Base-by-base conservation (phyloP, 768 basidiomycete genomes). In the Jaapia argillacea region DNA sequence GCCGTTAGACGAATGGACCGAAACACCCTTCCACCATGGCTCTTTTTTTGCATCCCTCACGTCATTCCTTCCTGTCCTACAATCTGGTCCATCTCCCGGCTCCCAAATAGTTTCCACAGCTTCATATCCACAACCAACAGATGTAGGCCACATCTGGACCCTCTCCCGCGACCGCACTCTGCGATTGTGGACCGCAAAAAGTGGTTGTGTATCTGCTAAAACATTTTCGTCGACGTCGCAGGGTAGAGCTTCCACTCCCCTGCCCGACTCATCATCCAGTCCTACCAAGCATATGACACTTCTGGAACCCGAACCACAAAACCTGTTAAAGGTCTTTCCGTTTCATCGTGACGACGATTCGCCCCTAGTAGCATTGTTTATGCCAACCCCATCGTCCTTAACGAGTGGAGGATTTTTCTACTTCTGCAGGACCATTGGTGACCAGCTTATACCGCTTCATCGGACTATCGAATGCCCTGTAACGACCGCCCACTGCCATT, bases 91-190 rank as follows among this genome's bases (percentile, higher is more conserved):
- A 24, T 57, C 72, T 24, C 63, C 69, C 40, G 70, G 71, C 4
- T 65, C 75, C 16, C 77, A 83, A 47, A 78, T 86, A 40, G 66
- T 91, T 38, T 77, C 85, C 36, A 66, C 88, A 31, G 75, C 85
- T 4, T 79, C 78, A 36, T 73, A 81, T 58, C 76, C 83, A 33
- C 83, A 79, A 63, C 85, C 85, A 14, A 83, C 81, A 12, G 84
- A 85, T 55, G 69, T 85, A 45, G 74, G 70, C 26, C 71, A 85
- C 52, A 66, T 83, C 18, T 94, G 88, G 77, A 82, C 90, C 1
- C 71, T 98, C 33, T 91, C 92, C 6, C 72, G 90, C 43, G 90
- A 96, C 65, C 74, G 85, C 43, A 82, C 80, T 25, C 68, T 98
- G 33, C 75, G 90, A 28, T 67, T 86, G 35, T 97, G 92, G 92